Base-by-base conservation (phyloP, 257 asterid genomes). In the Vinca minor region DNA sequence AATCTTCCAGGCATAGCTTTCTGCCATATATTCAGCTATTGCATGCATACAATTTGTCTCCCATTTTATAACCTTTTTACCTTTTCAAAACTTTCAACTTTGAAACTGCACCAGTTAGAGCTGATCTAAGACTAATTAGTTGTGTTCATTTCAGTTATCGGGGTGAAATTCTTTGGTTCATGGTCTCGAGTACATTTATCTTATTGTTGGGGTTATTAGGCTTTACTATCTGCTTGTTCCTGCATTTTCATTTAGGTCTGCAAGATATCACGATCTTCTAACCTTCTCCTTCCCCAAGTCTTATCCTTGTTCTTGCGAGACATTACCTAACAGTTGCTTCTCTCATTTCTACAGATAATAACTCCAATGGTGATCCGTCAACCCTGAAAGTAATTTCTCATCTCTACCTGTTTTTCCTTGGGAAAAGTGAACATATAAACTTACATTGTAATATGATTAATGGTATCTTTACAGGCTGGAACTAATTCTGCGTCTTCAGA, bases 391-490 rank as follows among this genome's bases (percentile, higher is more conserved):
- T 82, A 77, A 77, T 41, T 29, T 70, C 50, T 39, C 47, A 35
- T 28, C 42, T 53, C 17, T 71, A 44, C 35, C 18, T 12, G 2
- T 42, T 45, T 63, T 29, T 44, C 52, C n/a, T 49, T 61, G 45
- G 38, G 67, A 50, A 59, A 46, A 48, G 41, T 50, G 23, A 26
- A 13, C 13, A 20, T 53, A 62, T 41, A 3, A n/a, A n/a, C n/a
- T n/a, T n/a, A n/a, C n/a, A n/a, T n/a, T n/a, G n/a, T 36, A 42
- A 66, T 76, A 63, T 34, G 66, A 68, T 69, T 48, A 35, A 55
- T 78, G 74, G 74, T 73, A 60, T 74, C 53, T 73, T 62, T 59
- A 35, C 92, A 88, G 98, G 86, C 66, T 76, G 87, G 79, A 68
- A 81, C 54, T 38, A 56, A 47, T 36, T 26, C 71, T 50, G 44